These are phyloP conservation scores for Sicyos edulis DNA, from an alignment of 306 rosid species.

Conservation along the genomic window DNA sequence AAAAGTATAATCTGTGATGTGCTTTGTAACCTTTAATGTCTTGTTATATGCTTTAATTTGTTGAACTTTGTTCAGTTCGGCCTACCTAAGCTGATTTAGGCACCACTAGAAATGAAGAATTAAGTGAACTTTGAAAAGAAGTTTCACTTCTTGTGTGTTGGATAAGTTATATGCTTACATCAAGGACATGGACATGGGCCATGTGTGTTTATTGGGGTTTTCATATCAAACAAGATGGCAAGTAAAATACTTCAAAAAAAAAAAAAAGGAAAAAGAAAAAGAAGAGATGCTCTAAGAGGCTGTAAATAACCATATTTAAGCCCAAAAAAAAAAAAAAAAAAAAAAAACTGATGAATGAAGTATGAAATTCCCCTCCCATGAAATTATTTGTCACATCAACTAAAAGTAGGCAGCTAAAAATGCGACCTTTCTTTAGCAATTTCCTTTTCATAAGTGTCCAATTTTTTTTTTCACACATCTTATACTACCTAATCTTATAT, in stretches of 20 bases:
- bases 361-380: constrained; percentile 1
- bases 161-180: background rate
- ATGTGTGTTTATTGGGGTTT: background rate
- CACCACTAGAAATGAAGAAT: background rate
- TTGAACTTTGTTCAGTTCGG: background rate
- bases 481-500: too few species aligned
- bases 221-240: constrained; percentile 6
- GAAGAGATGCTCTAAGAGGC: background rate
- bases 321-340: too few species aligned
- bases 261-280: background rate
- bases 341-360: background rate
- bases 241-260: background rate
- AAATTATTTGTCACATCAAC: constrained; percentile 14
- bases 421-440: background rate
- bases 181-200: constrained; percentile 5
- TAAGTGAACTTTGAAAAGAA: background rate
- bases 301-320: too few species aligned
- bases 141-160: background rate
- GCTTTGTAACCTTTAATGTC: too few species aligned
- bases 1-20: background rate
- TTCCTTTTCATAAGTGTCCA: background rate
- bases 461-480: too few species aligned
- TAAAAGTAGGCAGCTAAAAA: background rate
- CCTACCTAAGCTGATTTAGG: background rate
- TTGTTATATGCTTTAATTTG: background rate